Evolutionary conservation across 2,329 filamentous ascomycete species (phyloP).

Genomic region (Cryphonectria naterciae): DNA sequence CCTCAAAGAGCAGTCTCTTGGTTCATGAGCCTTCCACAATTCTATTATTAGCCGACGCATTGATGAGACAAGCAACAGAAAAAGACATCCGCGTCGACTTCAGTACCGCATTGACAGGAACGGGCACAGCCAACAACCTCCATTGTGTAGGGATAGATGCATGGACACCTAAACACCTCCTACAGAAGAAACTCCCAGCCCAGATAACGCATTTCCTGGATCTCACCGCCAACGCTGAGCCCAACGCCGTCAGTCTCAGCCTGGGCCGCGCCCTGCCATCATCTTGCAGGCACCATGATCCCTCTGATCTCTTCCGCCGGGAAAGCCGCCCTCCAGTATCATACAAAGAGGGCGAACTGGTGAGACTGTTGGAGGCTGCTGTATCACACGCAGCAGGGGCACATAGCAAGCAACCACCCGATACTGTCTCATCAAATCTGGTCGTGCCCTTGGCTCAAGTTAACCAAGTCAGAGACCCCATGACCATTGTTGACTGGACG

Average conservation of each 20-base stretch:
- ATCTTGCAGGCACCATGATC: neutral
- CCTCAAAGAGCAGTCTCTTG: neutral
- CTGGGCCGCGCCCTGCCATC: neutral
- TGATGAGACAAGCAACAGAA: neutral
- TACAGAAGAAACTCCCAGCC: neutral
- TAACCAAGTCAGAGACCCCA: neutral
- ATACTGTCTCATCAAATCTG: neutral
- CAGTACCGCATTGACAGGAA: neutral
- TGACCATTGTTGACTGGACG: neutral
- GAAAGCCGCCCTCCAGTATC: neutral
- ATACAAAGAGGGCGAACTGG: neutral
- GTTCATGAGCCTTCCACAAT: neutral
- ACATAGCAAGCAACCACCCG: neutral
- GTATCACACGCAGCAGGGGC: neutral
- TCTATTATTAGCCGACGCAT: neutral
- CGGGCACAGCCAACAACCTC: neutral
- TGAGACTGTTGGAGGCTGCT: neutral
- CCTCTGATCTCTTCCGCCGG: neutral
- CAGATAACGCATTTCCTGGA: neutral
- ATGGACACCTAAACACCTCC: neutral
- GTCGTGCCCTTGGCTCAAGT: neutral
- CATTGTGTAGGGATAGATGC: neutral
- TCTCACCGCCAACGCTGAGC: neutral
- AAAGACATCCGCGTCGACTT: neutral
- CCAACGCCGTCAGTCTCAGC: neutral